Evolutionary conservation across 2,329 filamentous ascomycete species (phyloP), one percentile per base, ranked within the genome.

Genomic region (Colletotrichum tofieldiae): DNA sequence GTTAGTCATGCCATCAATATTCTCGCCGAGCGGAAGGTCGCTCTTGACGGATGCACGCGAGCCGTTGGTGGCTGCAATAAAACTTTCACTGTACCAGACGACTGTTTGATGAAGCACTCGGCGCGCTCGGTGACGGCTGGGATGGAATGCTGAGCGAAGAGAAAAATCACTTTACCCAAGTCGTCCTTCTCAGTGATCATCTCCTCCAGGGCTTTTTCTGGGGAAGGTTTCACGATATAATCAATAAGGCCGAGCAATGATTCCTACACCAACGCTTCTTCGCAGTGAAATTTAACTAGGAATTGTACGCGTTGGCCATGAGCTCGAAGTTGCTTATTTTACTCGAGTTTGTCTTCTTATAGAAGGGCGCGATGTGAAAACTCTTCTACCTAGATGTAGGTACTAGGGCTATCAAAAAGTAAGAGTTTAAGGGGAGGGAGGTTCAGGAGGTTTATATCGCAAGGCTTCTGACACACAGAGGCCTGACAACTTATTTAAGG

Each of bases 71-170:
- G 87, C 88, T 0, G 84, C 82, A 23, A 93, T 84, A 0, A 87
- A 89, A 77, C 88, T 92, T 35, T 91, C 86, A 66, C 81, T 80
- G 77, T 92, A 93, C 2, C 23, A 26, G 1, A 26, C 23, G 23
- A 26, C 80, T 93, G 90, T 20, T 92, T 83, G 5, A 92, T 82
- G 71, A 94, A 93, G 79, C 92, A 94, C 73, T 91, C 81, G 0
- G 90, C 86, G 55, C 88, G 87, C 60, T 89, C 81, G 56, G 87
- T 80, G 77, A 93, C 93, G 1, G 83, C 88, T 3, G 16, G 16
- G 8, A 54, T 54, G 16, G 2, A 1, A 8, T 54, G 51, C 5
- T 54, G 29, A 23, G 51, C 51, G 9, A 54, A 54, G 3, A 35
- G 12, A 26, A 54, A 29, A 29, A 54, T 14, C 9, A 54, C 51